Base-by-base conservation (phyloP, 148 eudicot species). In the Bassia scoparia region DNA sequence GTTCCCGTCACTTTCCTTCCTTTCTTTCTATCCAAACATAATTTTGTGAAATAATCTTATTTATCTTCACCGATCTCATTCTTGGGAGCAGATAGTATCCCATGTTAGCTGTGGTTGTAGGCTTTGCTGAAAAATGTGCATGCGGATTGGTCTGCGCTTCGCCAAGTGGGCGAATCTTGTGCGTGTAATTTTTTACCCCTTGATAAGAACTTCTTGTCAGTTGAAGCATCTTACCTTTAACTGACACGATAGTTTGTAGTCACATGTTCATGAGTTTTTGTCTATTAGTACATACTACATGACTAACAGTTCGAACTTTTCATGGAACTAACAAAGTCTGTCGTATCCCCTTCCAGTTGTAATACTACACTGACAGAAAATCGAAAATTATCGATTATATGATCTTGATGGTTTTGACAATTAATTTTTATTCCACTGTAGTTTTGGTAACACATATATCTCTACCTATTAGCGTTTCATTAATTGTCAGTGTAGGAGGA, bases 371-470 rank as follows among this genome's bases (percentile, higher is more conserved):
- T 94, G 97, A 83, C 77, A 69, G 93, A 87, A 53, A 94, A 94
- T 78, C 83, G 86, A 64, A 80, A 38, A 49, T 83, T 59, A 74
- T 94, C 43, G 80, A 79, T 59, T 73, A 80, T 61, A 82, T 41
- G 96, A 91, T 53, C 83, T 94, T 80, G 98, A 91, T 82, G 91
- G 89, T 37, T 94, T 89, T 64, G 91, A 91, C 79, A 89, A 89
- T 97, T 91, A 86, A 68, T 27, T 54, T 62, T 77, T 27, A 16
- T n/a, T 30, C 17, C 44, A 23, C 44, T 14, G 48, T 7, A 2
- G 29, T 63, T 33, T 68, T 34, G 58, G 62, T n/a, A 61, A 38
- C 55, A 21, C 17, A 31, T 5, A 33, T 20, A 16, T 61, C 50
- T 3, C n/a, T 30, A 15, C 2, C 16, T 27, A 5, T 76, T 13